Percentiles rank a stretch among this genome's conserved stretches.
phyloP scores from a whole-genome alignment of 148 eudicot genomes.

The Chenopodium quinoa region DNA sequence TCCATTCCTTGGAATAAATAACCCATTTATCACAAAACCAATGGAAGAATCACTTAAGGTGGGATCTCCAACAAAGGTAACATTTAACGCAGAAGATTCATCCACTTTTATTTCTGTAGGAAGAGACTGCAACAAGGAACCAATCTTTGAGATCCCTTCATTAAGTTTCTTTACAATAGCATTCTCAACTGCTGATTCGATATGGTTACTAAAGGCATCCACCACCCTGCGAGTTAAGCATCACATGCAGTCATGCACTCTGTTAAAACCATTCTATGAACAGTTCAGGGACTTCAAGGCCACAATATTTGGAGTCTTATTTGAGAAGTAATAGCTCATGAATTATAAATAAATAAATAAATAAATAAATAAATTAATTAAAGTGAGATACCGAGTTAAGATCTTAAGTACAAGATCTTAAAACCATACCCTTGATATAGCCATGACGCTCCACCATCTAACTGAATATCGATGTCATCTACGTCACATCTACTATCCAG shows the following conservation, averaged over 20 bases:
- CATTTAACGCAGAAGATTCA: conserved; percentile 59
- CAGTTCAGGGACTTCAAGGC: neutral
- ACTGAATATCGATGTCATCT: conserved; percentile 49
- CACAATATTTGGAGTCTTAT: neutral
- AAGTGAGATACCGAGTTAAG: neutral
- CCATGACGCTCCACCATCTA: conserved; percentile 97
- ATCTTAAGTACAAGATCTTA: neutral
- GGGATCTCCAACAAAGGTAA: conserved; percentile 63
- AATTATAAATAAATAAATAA: too few species aligned
- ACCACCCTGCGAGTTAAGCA: conserved; percentile 50
- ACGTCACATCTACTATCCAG: conserved; percentile 71
- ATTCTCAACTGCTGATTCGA: conserved; percentile 66
- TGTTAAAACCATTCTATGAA: neutral
- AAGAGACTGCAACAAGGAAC: conserved; percentile 55
- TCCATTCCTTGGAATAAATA: conserved; percentile 43
- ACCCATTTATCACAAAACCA: conserved; percentile 56
- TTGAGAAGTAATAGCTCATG: neutral
- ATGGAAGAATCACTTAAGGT: conserved; percentile 45
- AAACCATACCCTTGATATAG: conserved; percentile 90
- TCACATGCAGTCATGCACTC: conserved; percentile 23
- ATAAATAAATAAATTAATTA: neutral
- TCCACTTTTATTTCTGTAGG: conserved; percentile 60
- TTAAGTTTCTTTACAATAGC: conserved; percentile 60
- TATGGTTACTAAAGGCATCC: conserved; percentile 64
- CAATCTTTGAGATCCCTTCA: conserved; percentile 50